These are phyloP conservation scores for Copromyces sp. DNA, from an alignment of 495 filamentous ascomycete species.

Conservation along the genomic window DNA sequence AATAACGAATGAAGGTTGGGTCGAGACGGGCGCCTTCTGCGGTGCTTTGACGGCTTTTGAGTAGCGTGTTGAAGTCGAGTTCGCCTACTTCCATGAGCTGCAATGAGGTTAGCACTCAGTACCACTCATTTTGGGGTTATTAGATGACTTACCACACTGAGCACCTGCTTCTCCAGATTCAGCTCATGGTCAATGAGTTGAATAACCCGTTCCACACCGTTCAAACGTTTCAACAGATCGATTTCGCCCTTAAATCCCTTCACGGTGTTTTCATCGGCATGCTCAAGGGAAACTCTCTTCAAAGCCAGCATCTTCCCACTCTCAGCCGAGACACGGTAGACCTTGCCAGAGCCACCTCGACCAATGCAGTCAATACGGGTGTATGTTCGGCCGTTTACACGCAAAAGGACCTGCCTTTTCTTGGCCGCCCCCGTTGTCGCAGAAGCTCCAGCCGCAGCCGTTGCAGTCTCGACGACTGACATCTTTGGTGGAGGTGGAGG, in stretches of 20 bases:
- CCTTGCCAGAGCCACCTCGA: slow-evolving; percentile 81
- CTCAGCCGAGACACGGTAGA: slow-evolving; percentile 95
- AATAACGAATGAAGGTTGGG: slow-evolving; percentile 82
- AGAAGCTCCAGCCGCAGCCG: slow-evolving; percentile 69
- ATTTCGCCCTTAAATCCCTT: slow-evolving; percentile 95
- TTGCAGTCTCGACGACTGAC: slow-evolving; percentile 87
- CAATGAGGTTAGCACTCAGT: not conserved
- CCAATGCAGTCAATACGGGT: slow-evolving; percentile 83
- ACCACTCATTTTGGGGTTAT: not conserved
- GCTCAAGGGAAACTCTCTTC: slow-evolving; percentile 84
- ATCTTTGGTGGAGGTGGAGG: slow-evolving; percentile 84
- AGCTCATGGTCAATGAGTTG: slow-evolving; percentile 86
- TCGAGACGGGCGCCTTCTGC: slow-evolving; percentile 70
- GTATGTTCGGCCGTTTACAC: slow-evolving; percentile 85
- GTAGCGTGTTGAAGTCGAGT: slow-evolving; percentile 82
- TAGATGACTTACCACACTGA: slow-evolving; percentile 58
- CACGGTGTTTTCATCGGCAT: slow-evolving; percentile 74
- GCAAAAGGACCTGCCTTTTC: slow-evolving; percentile 68
- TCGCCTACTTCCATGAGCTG: slow-evolving; percentile 97
- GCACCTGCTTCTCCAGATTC: slow-evolving; percentile 74
- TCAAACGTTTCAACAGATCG: slow-evolving; percentile 72
- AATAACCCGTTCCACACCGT: slow-evolving; percentile 79
- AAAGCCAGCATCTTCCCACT: slow-evolving; percentile 90
- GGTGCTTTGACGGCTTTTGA: slow-evolving; percentile 56
- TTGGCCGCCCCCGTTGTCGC: slow-evolving; percentile 55